These are phyloP conservation scores for Serendipita sp. DNA, from an alignment of 768 basidiomycete species.

Conservation along the genomic window DNA sequence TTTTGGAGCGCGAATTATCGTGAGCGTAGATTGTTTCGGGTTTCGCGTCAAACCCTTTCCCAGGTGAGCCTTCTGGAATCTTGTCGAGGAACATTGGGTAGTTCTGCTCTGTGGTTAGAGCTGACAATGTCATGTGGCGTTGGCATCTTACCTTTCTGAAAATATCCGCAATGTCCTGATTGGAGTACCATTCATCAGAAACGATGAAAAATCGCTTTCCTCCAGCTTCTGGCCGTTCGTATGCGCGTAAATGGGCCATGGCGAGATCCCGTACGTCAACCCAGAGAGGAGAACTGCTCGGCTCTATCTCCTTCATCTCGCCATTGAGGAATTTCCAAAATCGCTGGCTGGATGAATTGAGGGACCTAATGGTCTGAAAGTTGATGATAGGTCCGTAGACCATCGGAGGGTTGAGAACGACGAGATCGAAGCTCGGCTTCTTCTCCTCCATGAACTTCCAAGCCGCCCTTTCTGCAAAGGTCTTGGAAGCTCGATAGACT, in stretches of 20 bases:
- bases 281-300: neutral
- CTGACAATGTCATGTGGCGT: neutral
- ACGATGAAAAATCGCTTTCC: constrained; percentile 4
- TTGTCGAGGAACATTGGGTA: neutral
- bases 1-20: constrained; percentile 4
- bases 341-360: neutral
- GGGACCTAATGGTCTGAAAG: neutral
- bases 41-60: neutral
- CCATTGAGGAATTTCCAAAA: constrained; percentile 2
- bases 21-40: neutral
- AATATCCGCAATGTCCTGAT: constrained; percentile 7
- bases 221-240: neutral
- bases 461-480: constrained; percentile 7
- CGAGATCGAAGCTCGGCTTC: constrained; percentile 9
- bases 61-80: constrained; percentile 5
- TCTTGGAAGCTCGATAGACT: constrained; percentile 7
- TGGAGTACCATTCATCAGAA: neutral
- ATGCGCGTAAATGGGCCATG: neutral
- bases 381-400: constrained; percentile 7
- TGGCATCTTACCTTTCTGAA: neutral
- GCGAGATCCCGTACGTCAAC: constrained; percentile 1
- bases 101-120: neutral
- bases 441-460: constrained; percentile 9
- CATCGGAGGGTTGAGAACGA: constrained; percentile 7
- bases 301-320: neutral